Base-by-base conservation (phyloP, 345 rosid genomes). In the Moricandia moricandioides region DNA sequence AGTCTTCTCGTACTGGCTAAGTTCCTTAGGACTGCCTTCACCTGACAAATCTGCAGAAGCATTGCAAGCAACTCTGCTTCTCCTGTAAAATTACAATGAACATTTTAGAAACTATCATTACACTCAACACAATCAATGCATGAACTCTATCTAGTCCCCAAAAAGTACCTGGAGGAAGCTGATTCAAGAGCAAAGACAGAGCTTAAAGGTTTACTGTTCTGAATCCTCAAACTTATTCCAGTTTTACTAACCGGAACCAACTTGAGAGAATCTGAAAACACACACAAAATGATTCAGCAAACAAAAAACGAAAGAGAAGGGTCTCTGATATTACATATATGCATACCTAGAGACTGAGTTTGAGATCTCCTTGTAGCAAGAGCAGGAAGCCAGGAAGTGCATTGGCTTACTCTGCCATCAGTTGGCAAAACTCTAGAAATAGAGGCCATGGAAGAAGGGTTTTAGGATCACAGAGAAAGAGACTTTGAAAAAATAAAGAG, bases 1-100 rank as follows among this genome's bases (percentile, higher is more conserved):
- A 58, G 82, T 88, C 79, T 68, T 85, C 89, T 94, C 93, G 45
- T 94, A 91, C 61, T 76, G 87, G 82, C 83, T 90, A 86, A 88
- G 83, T 73, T 78, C 90, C 37, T 75, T 77, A 7, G 91, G 78
- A 31, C 72, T 34, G 60, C 83, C 80, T 49, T 72, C 96, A 62
- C 90, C 95, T 9, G 95, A 72, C 34, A 73, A 69, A 83, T 87
- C 82, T 60, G 92, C 30, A 31, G 95, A 84, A 62, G 95, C 92
- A 79, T 86, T 88, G 82, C 93, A 90, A 60, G 63, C 65, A 75
- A 85, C 69, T 14, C 58, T 51, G 54, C 71, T 70, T 56, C 60
- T 82, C 82, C 96, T 90, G 77, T 18, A 61, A 27, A 61, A 43
- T 40, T 67, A 67, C 1, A 67, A 10, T 0, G 1, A 72, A 45